Evolutionary conservation across 164 flowering plant genomes (phyloP).

Genomic region (Piper betle): DNA sequence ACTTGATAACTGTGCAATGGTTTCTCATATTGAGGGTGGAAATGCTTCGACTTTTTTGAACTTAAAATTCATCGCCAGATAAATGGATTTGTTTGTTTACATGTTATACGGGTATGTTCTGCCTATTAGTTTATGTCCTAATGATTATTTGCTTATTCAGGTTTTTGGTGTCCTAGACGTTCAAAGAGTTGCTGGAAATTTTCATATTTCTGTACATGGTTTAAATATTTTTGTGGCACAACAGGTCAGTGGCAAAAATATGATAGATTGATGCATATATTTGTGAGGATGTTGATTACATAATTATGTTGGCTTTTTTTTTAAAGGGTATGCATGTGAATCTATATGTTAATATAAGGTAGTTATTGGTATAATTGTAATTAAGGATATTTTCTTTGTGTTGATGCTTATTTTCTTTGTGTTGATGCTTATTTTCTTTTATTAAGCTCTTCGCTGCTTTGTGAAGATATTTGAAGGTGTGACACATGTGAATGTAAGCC

Average conservation of each 20-base stretch:
- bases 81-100: background rate
- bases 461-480: constrained; percentile 83
- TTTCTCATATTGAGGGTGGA: too few relatives aligned
- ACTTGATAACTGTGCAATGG: too few relatives aligned
- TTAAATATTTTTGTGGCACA: constrained; percentile 92
- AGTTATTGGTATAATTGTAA: background rate
- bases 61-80: too few relatives aligned
- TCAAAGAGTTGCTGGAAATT: constrained; percentile 99
- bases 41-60: too few relatives aligned
- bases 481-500: constrained; percentile 88
- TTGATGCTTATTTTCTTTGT: background rate
- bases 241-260: constrained; percentile 36
- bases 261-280: background rate
- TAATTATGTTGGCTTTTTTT: background rate
- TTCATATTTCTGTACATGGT: constrained; percentile 96
- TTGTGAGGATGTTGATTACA: background rate
- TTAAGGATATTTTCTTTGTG: background rate
- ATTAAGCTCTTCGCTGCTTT: background rate
- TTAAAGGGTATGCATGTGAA: too few relatives aligned
- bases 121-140: background rate
- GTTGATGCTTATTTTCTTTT: background rate
- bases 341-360: background rate
- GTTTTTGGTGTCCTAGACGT: constrained; percentile 93
- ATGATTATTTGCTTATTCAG: constrained; percentile 27
- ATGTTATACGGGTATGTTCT: background rate